These are phyloP conservation scores for Avena eriantha DNA, from an alignment of 176 grass and related monocot genomes.

Conservation along the genomic window DNA sequence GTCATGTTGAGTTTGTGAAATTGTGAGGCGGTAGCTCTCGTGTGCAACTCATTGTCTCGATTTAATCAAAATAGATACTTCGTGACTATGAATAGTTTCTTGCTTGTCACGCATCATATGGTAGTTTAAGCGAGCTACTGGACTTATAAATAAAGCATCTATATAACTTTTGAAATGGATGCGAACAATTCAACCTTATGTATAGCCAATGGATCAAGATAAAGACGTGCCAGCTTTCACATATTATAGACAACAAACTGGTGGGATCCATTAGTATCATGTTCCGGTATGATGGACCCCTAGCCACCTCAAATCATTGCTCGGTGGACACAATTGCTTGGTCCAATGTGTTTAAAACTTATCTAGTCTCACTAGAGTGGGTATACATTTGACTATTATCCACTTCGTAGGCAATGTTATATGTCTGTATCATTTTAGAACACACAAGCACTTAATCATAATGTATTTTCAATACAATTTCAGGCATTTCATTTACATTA, in stretches of 20 bases:
- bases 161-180: background rate
- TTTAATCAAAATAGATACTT: background rate
- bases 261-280: accelerated
- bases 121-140: background rate
- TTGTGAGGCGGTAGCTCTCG: background rate
- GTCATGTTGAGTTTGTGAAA: background rate
- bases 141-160: background rate
- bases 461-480: background rate
- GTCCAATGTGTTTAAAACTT: background rate
- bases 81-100: background rate
- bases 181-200: background rate
- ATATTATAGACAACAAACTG: background rate
- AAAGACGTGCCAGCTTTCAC: background rate
- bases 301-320: background rate
- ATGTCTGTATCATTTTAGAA: background rate
- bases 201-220: background rate
- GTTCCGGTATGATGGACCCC: background rate
- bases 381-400: background rate
- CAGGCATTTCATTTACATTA: background rate
- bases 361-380: background rate
- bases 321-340: background rate
- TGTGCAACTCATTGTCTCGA: background rate
- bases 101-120: background rate
- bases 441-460: background rate
- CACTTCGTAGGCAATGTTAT: background rate